phyloP scores from a whole-genome alignment of 805 yeast genomes.

The Spathaspora sp. region DNA sequence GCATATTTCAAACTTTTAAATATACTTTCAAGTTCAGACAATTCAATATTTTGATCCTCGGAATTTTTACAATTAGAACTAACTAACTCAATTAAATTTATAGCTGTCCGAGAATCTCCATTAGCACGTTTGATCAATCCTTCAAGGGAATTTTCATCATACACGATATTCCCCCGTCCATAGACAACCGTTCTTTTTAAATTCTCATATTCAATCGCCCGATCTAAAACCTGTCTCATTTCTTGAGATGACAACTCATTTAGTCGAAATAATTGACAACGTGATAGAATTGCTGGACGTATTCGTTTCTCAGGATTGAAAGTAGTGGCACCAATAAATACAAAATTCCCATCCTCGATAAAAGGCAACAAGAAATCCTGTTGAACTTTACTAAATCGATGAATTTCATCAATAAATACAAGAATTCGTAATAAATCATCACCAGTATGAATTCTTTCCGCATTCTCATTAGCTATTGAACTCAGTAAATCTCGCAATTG shows the following conservation, averaged over 20 bases:
- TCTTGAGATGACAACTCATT: slow-evolving; percentile 50
- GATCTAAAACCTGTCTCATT: slow-evolving; percentile 46
- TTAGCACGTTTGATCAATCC: slow-evolving; percentile 14
- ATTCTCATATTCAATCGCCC: slow-evolving; percentile 49
- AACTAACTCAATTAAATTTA: slow-evolving; percentile 29
- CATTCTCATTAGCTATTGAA: slow-evolving; percentile 43
- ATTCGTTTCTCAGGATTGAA: slow-evolving; percentile 85
- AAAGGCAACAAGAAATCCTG: slow-evolving; percentile 85
- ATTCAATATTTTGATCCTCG: slow-evolving; percentile 3
- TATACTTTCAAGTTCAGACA: slow-evolving; percentile 6
- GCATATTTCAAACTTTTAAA: slow-evolving; percentile 9
- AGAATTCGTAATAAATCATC: slow-evolving; percentile 28
- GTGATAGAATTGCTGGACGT: slow-evolving; percentile 75
- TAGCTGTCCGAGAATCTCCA: slow-evolving; percentile 34
- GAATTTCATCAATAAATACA: slow-evolving; percentile 89
- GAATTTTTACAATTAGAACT: slow-evolving; percentile 12
- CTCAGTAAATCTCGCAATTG: slow-evolving; percentile 63
- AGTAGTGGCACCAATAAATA: slow-evolving; percentile 93
- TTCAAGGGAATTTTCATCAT: slow-evolving; percentile 10
- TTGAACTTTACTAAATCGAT: slow-evolving; percentile 78
- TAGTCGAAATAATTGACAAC: slow-evolving; percentile 79
- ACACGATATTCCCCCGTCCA: slow-evolving; percentile 9
- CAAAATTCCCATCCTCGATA: slow-evolving; percentile 79
- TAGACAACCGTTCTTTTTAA: slow-evolving; percentile 2
- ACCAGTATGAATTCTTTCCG: slow-evolving; percentile 43